Percentiles rank a stretch among this genome's conserved stretches.
These are phyloP conservation scores for Leccinum disarticulatum DNA, from an alignment of 768 basidiomycete genomes.

Conservation along the genomic window DNA sequence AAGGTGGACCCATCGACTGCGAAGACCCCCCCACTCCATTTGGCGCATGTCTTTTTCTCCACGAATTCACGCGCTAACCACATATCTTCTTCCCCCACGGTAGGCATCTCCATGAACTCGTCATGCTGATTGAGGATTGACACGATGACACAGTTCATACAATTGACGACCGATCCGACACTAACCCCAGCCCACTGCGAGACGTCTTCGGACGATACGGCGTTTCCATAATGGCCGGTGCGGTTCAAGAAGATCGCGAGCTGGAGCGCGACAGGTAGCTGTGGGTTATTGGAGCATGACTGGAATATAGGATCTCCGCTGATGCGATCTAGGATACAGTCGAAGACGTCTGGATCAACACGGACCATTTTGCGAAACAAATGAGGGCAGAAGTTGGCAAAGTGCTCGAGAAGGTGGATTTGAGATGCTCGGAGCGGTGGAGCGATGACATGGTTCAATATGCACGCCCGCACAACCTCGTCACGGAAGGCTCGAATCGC, in stretches of 20 bases:
- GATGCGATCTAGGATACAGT: not conserved
- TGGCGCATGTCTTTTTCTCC: not conserved
- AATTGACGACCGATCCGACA: not conserved
- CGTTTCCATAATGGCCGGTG: not conserved
- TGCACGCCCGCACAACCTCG: too few relatives aligned
- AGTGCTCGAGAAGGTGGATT: not conserved
- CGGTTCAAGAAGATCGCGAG: not conserved
- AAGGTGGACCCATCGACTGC: not conserved
- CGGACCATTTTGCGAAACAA: not conserved
- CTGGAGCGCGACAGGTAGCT: not conserved
- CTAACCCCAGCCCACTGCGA: not conserved
- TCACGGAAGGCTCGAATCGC: too few relatives aligned
- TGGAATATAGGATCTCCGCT: not conserved
- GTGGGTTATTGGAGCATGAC: not conserved
- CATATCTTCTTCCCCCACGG: not conserved
- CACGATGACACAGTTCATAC: not conserved
- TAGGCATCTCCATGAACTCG: not conserved
- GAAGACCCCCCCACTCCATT: not conserved
- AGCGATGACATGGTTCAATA: too few relatives aligned
- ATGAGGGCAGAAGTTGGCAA: not conserved
- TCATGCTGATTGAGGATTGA: not conserved
- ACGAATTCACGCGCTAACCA: not conserved
- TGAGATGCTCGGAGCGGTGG: not conserved
- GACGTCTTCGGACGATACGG: not conserved
- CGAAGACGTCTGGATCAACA: not conserved